Base-by-base conservation (phyloP, 2,329 filamentous ascomycete genomes). In the Aspergillaceae sp. region DNA sequence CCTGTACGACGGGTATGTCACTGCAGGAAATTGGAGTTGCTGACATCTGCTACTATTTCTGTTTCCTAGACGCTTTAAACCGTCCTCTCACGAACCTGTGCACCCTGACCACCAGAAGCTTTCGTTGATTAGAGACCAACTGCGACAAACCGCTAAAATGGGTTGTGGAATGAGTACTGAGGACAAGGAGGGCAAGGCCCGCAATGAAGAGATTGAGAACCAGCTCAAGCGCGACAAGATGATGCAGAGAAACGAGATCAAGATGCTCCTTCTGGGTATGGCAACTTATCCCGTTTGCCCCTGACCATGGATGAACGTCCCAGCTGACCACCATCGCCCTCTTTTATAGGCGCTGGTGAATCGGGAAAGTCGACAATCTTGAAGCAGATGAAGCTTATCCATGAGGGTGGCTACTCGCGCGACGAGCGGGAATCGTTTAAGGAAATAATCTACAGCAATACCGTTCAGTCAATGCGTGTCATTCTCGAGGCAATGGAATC, bases 131-230 rank as follows among this genome's bases (percentile, higher is more conserved):
- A 26, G 27, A 38, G 9, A 28, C 36, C 7, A 38, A 10, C 36
- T 28, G 27, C 27, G 27, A 41, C 40, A 29, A 19, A 58, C 70
- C 72, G 75, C 68, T 84, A 89, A 77, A 64, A 98, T 98, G 92
- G 92, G 92, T 83, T 98, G 92, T 73, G 91, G 91, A 74, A 94
- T 96, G 88, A 97, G 91, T 72, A 95, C 92, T 67, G 92, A 97
- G 78, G 92, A 97, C 76, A 96, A 96, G 85, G 92, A 97, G 89
- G 91, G 92, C 75, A 97, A 96, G 87, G 87, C 89, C 78, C 85
- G 92, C 62, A 97, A 98, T 70, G 92, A 98, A 80, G 91, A 97
- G 82, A 98, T 98, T 66, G 92, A 98, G 75, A 97, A 96, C 71
- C 91, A 97, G 78, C 78, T 97, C 68, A 97, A 96, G 82, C 82